A percentile compares a stretch with the other conserved stretches of the same genome.
Conservation (phyloP, 2,329 filamentous ascomycete genomes). For the Lecanosticta acicola region DNA sequence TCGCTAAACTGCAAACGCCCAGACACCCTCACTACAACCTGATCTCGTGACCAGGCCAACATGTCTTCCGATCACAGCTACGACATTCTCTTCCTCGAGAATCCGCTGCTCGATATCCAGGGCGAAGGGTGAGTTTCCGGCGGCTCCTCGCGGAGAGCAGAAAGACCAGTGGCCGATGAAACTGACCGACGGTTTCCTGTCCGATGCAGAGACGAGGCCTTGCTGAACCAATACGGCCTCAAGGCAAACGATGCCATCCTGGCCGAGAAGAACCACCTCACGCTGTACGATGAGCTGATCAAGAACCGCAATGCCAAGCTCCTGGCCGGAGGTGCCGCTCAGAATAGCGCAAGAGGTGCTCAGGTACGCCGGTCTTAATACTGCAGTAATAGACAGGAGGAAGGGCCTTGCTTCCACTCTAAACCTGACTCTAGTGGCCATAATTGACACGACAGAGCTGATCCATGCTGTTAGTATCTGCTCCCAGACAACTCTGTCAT, state of each 20-base stretch:
- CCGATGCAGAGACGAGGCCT: conserved; percentile 62
- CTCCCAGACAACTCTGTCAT: conserved; percentile 83
- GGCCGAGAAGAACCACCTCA: conserved; percentile 82
- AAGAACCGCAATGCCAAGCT: conserved; percentile 89
- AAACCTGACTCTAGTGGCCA: not conserved
- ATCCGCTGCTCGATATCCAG: conserved; percentile 97
- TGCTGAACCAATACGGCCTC: conserved; percentile 86
- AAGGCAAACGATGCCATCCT: conserved; percentile 98
- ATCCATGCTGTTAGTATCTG: conserved; percentile 59
- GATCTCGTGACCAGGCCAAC: conserved; percentile 5
- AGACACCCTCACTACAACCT: not conserved
- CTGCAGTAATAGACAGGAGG: no score
- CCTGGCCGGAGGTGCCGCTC: conserved; percentile 91
- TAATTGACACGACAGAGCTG: not conserved
- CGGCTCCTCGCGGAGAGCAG: not conserved
- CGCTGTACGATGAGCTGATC: conserved; percentile 87
- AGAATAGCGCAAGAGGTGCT: conserved; percentile 94
- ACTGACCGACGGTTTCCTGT: conserved; percentile 4
- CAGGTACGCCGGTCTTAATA: conserved; percentile 48
- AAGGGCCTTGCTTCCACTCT: no score
- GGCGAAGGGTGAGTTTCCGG: conserved; percentile 57
- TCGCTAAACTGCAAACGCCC: not conserved
- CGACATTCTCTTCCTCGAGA: conserved; percentile 89
- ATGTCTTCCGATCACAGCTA: conserved; percentile 52
- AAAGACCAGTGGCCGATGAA: conserved; percentile 3